Conservation (phyloP, 768 basidiomycete species). For the Suillus tomentosus region DNA sequence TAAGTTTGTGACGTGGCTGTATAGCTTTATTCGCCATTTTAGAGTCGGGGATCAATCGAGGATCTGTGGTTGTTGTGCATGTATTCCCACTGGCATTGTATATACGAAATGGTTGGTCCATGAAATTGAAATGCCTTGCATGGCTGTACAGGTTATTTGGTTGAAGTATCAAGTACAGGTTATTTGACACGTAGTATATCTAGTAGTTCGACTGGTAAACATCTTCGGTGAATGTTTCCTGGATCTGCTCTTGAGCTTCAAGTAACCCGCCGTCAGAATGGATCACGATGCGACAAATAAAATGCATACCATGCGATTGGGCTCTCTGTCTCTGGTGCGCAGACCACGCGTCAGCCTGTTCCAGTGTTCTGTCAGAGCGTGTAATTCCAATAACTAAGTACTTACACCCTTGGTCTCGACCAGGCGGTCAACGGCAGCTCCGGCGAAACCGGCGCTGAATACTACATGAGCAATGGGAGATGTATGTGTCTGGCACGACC, state of each 20-base stretch:
- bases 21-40: neutral
- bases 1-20: slow-evolving; percentile 22
- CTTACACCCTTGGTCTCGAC: slow-evolving; percentile 17
- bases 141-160: slow-evolving; percentile 2
- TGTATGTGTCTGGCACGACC: neutral
- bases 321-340: slow-evolving; percentile 6
- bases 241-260: neutral
- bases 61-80: neutral
- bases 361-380: neutral
- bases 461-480: neutral
- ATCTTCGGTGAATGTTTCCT: neutral
- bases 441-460: slow-evolving; percentile 11
- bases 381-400: slow-evolving; percentile 1
- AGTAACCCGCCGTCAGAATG: neutral
- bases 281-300: neutral
- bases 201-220: neutral
- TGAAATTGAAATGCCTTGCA: neutral
- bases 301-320: neutral
- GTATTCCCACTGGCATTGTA: neutral
- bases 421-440: slow-evolving; percentile 14
- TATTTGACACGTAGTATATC: neutral
- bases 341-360: slow-evolving; percentile 3
- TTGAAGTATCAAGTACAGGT: neutral
- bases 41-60: neutral
- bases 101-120: neutral